A percentile compares a stretch with the other conserved stretches of the same genome.
These are phyloP conservation scores for Poa pratensis DNA, from an alignment of 176 grass and related monocot genomes.

Conservation along the genomic window DNA sequence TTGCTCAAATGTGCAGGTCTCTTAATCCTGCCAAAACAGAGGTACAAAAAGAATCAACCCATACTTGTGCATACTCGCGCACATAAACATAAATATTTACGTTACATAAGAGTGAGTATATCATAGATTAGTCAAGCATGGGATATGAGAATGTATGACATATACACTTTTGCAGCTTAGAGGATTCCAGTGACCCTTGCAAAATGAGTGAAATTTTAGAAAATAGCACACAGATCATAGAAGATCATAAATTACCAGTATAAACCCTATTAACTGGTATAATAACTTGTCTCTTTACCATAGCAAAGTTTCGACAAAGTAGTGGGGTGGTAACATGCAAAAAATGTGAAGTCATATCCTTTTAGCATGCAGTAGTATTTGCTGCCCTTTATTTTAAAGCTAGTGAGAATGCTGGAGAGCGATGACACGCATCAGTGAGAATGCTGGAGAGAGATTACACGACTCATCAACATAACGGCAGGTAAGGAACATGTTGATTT, in stretches of 20 bases:
- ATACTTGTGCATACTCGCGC: background rate
- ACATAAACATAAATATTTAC: background rate
- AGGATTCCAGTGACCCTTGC: background rate
- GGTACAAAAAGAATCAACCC: background rate
- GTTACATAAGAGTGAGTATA: background rate
- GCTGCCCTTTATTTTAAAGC: background rate
- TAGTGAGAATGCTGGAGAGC: background rate
- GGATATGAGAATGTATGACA: background rate
- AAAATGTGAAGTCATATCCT: constrained; percentile 15
- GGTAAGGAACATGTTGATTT: background rate
- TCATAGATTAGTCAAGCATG: constrained; percentile 7
- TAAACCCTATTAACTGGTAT: background rate
- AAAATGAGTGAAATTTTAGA: background rate
- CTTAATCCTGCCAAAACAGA: background rate
- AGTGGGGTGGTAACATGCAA: background rate
- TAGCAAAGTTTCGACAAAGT: background rate
- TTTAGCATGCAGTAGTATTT: background rate
- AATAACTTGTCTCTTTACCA: background rate
- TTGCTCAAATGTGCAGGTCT: constrained; percentile 1
- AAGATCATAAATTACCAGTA: background rate
- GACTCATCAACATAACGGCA: background rate
- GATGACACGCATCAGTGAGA: background rate
- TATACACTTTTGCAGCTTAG: constrained; percentile 20
- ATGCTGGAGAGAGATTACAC: background rate
- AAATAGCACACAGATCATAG: constrained; percentile 5